phyloP scores from a whole-genome alignment of 1,284 basidiomycete genomes.

The Pholiota adiposa region DNA sequence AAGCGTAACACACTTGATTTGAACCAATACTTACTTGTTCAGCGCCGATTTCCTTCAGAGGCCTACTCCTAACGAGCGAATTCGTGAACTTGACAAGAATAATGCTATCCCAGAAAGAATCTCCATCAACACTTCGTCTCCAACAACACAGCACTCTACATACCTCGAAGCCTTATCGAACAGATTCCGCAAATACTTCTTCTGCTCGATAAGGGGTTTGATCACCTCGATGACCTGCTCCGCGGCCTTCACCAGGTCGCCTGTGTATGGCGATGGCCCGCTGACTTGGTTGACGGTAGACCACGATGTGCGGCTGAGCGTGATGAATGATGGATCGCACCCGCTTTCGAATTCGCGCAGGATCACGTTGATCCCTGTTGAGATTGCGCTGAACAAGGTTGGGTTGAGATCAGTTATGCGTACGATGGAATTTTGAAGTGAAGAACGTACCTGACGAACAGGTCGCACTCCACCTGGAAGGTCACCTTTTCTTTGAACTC shows the following conservation, averaged over 20 bases:
- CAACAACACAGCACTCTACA: conserved; percentile 10
- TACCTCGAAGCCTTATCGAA: conserved; percentile 92
- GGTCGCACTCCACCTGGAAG: conserved; percentile 85
- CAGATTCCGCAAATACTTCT: conserved; percentile 91
- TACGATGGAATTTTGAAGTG: no score
- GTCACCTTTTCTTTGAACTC: conserved; percentile 81
- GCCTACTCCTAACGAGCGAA: conserved; percentile 84
- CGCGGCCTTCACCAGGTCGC: conserved; percentile 70
- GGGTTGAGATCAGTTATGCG: neutral
- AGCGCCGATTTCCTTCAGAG: conserved; percentile 87
- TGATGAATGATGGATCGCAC: conserved; percentile 76
- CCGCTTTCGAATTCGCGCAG: conserved; percentile 83
- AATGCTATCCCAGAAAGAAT: conserved; percentile 50
- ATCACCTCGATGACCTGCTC: conserved; percentile 70
- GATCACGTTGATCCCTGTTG: conserved; percentile 77
- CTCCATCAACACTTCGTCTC: neutral
- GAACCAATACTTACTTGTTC: conserved; percentile 73
- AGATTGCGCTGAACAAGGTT: conserved; percentile 65
- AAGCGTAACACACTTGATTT: neutral
- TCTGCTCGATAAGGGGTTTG: conserved; percentile 83
- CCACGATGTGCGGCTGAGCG: conserved; percentile 83
- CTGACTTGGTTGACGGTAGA: conserved; percentile 79
- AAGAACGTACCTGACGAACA: conserved; percentile 79
- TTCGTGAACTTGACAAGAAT: conserved; percentile 86
- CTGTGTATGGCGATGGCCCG: conserved; percentile 81